A percentile compares a stretch with the other conserved stretches of the same genome.
phyloP scores from a whole-genome alignment of 1,139 yeast species.

The Pichia kudriavzevii region DNA sequence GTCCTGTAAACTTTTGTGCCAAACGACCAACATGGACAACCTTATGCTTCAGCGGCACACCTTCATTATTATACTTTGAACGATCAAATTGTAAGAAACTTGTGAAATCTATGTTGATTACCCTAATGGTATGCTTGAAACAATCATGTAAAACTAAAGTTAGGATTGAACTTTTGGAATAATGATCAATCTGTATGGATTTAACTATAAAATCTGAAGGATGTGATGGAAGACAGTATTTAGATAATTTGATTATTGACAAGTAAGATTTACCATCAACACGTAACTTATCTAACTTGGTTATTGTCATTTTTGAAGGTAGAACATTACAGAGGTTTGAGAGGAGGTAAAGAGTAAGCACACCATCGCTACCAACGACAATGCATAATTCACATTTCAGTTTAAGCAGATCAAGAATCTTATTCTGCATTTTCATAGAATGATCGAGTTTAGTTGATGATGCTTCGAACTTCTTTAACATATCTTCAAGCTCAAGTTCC shows the following conservation, averaged over 20 bases:
- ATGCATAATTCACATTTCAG: conserved; percentile 49
- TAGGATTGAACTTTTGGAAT: conserved; percentile 25
- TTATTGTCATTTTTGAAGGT: conserved; percentile 29
- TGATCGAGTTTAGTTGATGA: conserved; percentile 13
- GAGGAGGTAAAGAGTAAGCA: conserved; percentile 41
- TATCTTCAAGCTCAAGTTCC: conserved; percentile 32
- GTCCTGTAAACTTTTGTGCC: conserved; percentile 69
- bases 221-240: conserved; percentile 26
- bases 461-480: conserved; percentile 22
- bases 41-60: not conserved
- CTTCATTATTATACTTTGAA: conserved; percentile 3
- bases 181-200: conserved; percentile 15
- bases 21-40: conserved; percentile 24
- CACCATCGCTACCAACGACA: conserved; percentile 40
- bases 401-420: conserved; percentile 23
- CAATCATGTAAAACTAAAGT: conserved; percentile 44
- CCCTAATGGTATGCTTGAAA: conserved; percentile 39
- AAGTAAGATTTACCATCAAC: conserved; percentile 9
- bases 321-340: conserved; percentile 43
- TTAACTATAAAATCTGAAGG: conserved; percentile 7
- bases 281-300: conserved; percentile 9
- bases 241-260: conserved; percentile 16
- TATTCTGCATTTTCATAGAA: conserved; percentile 16
- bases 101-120: conserved; percentile 34
- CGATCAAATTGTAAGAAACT: conserved; percentile 27